phyloP scores from a whole-genome alignment of 176 grass and related monocot genomes.

The Leersia perrieri region DNA sequence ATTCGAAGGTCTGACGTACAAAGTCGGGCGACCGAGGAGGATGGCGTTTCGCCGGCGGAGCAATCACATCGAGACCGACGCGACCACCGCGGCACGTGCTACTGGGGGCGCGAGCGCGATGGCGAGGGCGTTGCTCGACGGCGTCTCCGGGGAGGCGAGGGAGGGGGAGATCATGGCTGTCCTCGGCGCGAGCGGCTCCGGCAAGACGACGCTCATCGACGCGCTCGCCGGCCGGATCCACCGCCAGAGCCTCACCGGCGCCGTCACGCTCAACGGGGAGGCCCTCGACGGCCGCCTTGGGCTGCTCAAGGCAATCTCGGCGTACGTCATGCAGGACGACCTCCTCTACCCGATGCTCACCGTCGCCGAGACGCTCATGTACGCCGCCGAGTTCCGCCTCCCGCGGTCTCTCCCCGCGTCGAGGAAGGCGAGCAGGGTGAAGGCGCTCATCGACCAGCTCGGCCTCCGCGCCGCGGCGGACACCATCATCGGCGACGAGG shows the following conservation, averaged over 20 bases:
- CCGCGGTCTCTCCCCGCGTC: constrained; percentile 48
- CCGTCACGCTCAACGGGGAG: constrained; percentile 59
- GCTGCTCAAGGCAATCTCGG: constrained; percentile 67
- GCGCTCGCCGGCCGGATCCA: constrained; percentile 62
- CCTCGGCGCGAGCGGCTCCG: constrained; percentile 75
- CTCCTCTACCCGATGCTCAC: constrained; percentile 89
- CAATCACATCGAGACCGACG: not conserved
- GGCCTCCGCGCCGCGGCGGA: constrained; percentile 54
- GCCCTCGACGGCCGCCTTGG: constrained; percentile 27
- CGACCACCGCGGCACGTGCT: not conserved
- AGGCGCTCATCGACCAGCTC: constrained; percentile 77
- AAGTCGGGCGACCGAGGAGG: constrained; percentile 30
- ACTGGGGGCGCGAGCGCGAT: not conserved
- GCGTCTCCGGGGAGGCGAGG: constrained; percentile 60
- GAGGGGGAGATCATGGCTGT: constrained; percentile 71
- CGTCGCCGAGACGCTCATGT: constrained; percentile 78
- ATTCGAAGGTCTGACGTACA: constrained; percentile 61
- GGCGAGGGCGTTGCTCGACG: constrained; percentile 50
- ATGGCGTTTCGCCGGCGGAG: not conserved
- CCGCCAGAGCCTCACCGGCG: constrained; percentile 54
- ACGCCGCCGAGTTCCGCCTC: constrained; percentile 76
- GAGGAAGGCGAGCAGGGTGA: constrained; percentile 64
- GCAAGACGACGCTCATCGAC: constrained; percentile 83
- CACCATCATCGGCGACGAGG: constrained; percentile 93
- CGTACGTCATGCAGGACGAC: constrained; percentile 93